Conservation (phyloP, 1,284 basidiomycete genomes). For the Phellopilus nigrolimitatus region DNA sequence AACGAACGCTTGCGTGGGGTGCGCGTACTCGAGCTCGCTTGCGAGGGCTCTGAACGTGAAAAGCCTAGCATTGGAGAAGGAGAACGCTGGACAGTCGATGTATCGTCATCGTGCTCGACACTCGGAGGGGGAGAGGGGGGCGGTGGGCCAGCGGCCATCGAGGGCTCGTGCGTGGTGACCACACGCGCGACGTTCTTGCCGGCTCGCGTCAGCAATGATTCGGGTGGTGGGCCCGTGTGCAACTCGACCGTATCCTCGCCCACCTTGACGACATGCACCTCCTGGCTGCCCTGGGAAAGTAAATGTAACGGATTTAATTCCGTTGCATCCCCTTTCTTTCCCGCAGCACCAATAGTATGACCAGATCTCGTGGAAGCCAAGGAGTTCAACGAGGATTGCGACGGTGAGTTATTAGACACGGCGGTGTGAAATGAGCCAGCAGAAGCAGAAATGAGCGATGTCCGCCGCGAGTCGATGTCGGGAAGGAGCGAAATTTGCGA, state of each 20-base stretch:
- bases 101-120: constrained; percentile 17
- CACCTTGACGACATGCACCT: constrained; percentile 21
- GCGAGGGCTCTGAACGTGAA: constrained; percentile 15
- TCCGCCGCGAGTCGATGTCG: constrained; percentile 14
- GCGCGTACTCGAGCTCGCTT: neutral
- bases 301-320: constrained; percentile 21
- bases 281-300: constrained; percentile 16
- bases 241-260: constrained; percentile 18
- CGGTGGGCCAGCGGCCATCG: constrained; percentile 16
- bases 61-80: constrained; percentile 13
- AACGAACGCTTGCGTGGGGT: constrained; percentile 3
- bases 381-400: constrained; percentile 14
- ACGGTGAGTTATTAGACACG: constrained; percentile 9
- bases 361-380: constrained; percentile 7
- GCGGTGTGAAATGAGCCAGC: constrained; percentile 19
- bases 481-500: constrained; percentile 9
- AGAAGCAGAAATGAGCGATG: constrained; percentile 15
- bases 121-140: constrained; percentile 18
- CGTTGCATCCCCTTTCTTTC: constrained; percentile 3
- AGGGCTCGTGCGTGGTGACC: constrained; percentile 15
- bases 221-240: constrained; percentile 13
- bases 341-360: constrained; percentile 12
- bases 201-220: constrained; percentile 12
- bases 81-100: constrained; percentile 1
- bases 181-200: constrained; percentile 17